Evolutionary conservation across 2,329 filamentous ascomycete genomes (phyloP), one percentile per base, ranked within the genome.

Genomic region (Dothistroma septosporum): DNA sequence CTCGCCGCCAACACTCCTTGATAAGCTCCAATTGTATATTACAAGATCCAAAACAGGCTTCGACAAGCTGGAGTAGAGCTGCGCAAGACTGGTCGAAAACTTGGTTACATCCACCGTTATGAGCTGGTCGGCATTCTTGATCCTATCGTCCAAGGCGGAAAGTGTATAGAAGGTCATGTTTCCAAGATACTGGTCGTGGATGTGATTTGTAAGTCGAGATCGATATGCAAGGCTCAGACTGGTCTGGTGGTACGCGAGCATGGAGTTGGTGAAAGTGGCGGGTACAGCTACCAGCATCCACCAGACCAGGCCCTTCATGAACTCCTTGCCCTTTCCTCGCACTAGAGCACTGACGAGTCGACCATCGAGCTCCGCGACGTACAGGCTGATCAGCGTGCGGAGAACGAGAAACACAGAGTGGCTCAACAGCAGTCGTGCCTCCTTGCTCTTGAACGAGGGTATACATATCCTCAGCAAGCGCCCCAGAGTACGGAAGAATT

Each of bases 271-370:
- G 74, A 97, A 76, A 6, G 94, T 97, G 1, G 94, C 94, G 10
- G 94, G 94, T 16, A 99, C 83, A 28, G 94, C 93, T 66, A 99
- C 94, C 58, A 93, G 75, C 94, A 99, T 99, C 94, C 94, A 99
- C 92, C 93, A 97, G 6, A 95, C 85, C 69, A 99, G 87, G 0
- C 91, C 87, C 68, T 87, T 87, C 69, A 97, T 73, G 68, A 99
- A 99, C 66, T 96, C 92, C 75, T 86, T 90, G 16, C 93, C 94
- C 67, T 88, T 94, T 1, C 94, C 94, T 75, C 92, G 88, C 50
- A 99, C 92, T 59, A 99, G 79, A 65, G 87, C 92, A 77, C 94
- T 96, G 61, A 99, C 94, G 62, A 99, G 85, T 62, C 87, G 87
- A 50, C 94, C 94, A 76, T 99, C 94, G 81, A 99, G 87, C 75